Conservation (phyloP, 2,329 filamentous ascomycete species). For the Claviceps digitariae region DNA sequence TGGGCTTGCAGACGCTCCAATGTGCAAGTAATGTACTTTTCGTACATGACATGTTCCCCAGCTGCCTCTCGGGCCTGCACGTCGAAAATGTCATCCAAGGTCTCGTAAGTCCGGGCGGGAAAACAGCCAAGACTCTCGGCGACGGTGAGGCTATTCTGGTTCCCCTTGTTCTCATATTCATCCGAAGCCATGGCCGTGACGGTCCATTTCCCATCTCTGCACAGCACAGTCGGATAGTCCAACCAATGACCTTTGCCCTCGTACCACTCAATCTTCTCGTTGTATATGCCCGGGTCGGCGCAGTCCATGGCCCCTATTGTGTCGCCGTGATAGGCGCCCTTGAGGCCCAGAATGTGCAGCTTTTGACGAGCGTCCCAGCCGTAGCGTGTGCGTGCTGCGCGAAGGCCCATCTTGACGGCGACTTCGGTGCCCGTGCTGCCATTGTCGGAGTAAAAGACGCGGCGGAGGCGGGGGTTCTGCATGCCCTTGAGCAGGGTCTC, state of each 20-base stretch:
- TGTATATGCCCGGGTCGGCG: conserved; percentile 62
- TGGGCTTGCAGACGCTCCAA: conserved; percentile 38
- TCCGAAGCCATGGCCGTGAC: conserved; percentile 38
- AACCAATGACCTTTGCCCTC: conserved; percentile 68
- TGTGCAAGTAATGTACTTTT: conserved; percentile 40
- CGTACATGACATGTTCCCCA: conserved; percentile 38
- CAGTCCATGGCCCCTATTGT: conserved; percentile 84
- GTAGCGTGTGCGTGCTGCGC: conserved; percentile 54
- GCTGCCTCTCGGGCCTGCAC: conserved; percentile 32
- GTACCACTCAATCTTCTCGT: conserved; percentile 81
- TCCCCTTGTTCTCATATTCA: background rate
- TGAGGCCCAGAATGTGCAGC: conserved; percentile 59
- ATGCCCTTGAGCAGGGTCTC: conserved; percentile 47
- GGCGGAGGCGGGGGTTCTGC: conserved; percentile 49
- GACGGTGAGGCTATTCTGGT: conserved; percentile 16
- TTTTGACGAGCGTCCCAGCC: conserved; percentile 45
- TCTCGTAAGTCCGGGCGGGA: conserved; percentile 27
- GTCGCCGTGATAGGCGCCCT: conserved; percentile 75
- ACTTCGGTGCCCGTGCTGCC: conserved; percentile 75
- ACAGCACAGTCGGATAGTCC: conserved; percentile 59
- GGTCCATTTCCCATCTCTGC: conserved; percentile 52
- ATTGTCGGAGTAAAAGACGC: conserved; percentile 76
- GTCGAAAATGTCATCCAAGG: conserved; percentile 47
- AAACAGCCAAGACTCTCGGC: conserved; percentile 27
- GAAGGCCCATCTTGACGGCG: conserved; percentile 71